These are phyloP conservation scores for Nicotiana attenuata DNA, from an alignment of 257 asterid species.

Conservation along the genomic window DNA sequence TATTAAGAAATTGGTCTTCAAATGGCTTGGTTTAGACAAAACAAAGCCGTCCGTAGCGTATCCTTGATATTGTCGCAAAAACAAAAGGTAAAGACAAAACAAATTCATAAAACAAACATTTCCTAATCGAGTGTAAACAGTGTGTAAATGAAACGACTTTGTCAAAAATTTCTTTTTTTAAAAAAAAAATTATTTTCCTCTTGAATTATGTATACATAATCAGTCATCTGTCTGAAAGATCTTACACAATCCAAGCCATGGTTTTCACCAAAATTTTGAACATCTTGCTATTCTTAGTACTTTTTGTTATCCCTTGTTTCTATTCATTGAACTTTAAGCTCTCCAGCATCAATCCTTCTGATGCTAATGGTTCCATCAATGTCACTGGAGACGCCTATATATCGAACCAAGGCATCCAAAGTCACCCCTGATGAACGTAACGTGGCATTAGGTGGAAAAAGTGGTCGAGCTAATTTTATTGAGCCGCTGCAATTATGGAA, in stretches of 20 bases:
- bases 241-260: background rate
- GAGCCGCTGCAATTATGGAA: conserved; percentile 26
- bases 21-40: no score
- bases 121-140: background rate
- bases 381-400: conserved; percentile 21
- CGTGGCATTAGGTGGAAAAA: background rate
- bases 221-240: background rate
- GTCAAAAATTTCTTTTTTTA: background rate
- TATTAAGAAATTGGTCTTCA: no score
- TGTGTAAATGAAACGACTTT: background rate
- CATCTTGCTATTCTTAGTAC: background rate
- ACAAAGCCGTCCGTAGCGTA: no score
- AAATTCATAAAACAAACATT: background rate
- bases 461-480: conserved; percentile 21
- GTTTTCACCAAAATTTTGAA: background rate
- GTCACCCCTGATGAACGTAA: conserved; percentile 24
- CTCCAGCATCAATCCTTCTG: background rate
- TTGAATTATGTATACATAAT: background rate
- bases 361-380: conserved; percentile 3
- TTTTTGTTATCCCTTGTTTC: conserved; percentile 6
- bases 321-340: conserved; percentile 26
- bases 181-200: background rate
- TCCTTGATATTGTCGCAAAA: background rate
- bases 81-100: background rate
- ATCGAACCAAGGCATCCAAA: conserved; percentile 25